These are phyloP conservation scores for Chloromonas sp. DNA, from an alignment of 163 green algal genomes.

Conservation along the genomic window DNA sequence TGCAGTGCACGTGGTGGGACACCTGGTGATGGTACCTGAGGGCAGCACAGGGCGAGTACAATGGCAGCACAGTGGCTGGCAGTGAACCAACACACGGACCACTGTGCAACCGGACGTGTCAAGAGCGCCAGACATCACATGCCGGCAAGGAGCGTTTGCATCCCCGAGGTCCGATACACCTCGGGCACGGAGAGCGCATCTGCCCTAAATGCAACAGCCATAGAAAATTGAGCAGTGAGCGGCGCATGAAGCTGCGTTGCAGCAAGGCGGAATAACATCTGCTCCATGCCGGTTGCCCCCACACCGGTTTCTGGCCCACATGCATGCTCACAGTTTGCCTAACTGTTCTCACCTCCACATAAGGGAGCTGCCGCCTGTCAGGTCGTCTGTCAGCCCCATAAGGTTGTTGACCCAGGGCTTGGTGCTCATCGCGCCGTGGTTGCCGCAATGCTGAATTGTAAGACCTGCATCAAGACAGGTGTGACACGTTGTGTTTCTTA, in stretches of 20 bases:
- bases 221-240: no score
- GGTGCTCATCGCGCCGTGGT: slow-evolving; percentile 80
- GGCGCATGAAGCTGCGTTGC: no score
- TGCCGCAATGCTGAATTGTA: slow-evolving; percentile 78
- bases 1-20: slow-evolving; percentile 86
- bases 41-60: background rate
- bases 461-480: slow-evolving; percentile 16
- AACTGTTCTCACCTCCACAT: slow-evolving; percentile 58
- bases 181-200: no score
- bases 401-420: slow-evolving; percentile 62
- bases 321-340: no score
- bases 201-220: no score
- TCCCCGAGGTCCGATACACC: no score
- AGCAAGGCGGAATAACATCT: no score
- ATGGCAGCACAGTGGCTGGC: no score
- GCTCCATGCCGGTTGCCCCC: no score
- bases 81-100: no score
- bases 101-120: no score
- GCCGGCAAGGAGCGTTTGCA: background rate
- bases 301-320: no score
- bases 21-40: slow-evolving; percentile 41
- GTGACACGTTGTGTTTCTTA: background rate
- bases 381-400: slow-evolving; percentile 64
- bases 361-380: slow-evolving; percentile 69
- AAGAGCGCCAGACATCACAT: background rate